Base-by-base conservation (phyloP, 768 basidiomycete species). In the Suillus subalutaceus region DNA sequence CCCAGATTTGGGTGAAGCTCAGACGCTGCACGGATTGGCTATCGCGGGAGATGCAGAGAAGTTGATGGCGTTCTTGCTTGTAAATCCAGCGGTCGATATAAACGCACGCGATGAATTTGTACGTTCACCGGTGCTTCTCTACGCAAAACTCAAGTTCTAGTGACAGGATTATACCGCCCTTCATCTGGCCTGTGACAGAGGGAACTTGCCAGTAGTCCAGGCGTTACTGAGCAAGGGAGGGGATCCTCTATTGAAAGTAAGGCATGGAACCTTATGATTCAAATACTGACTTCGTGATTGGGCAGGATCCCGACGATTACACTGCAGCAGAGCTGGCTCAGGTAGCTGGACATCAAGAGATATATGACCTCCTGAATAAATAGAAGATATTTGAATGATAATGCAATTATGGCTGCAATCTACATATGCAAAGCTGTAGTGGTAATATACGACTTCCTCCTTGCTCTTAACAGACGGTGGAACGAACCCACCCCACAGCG, bases 131-230 rank as follows among this genome's bases (percentile, higher is more conserved):
- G 44, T 26, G 30, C 16, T 30, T 67, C 18, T 55, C 20, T 55
- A 20, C 37, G n/a, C 53, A 35, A 50, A 46, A 63, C 60, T 62
- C 23, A 63, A 53, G 63, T 66, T 41, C 46, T 38, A 16, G 64
- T 61, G 57, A 23, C 71, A 97, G 96, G 95, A 93, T 43, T 95
- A 94, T 74, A 93, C 94, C 0, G 84, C 95, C 9, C 78, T 97
- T 23, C 96, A 97, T 71, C 82, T 96, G 0, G 95, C 96, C 6
- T 87, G 89, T 35, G 96, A 97, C 75, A 82, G 95, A 72, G 96
- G 96, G 1, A 83, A 88, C 71, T 63, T 80, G 8, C 79, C 81
- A 0, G 78, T 86, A 3, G 90, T 91, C 2, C 77, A 82, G 68
- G 64, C 88, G 6, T 77, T 97, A 48, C 73, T 96, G 23, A 70